Base-by-base conservation (phyloP, 1,139 yeast genomes). In the Debaryomyces udenii region DNA sequence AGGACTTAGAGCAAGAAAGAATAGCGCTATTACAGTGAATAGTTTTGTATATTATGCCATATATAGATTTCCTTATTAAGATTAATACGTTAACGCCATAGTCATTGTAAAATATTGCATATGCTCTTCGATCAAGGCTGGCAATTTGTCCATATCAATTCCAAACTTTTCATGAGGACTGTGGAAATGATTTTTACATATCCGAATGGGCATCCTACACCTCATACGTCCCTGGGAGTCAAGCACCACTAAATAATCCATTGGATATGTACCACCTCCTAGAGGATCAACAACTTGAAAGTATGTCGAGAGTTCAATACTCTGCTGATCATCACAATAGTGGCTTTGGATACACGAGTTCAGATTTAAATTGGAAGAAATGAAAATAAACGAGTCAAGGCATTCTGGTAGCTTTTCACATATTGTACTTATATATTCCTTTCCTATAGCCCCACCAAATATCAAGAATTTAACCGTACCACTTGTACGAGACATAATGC, bases 211-310 rank as follows among this genome's bases (percentile, higher is more conserved):
- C 2, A 60, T 34, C 37, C 54, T 49, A 29, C 61, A 56, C 34
- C 65, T 44, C 2, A 64, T 47, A 6, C 43, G 37, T 31, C 64
- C 59, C 3, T 51, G 33, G 4, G 40, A 30, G 41, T 67, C 68
- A 20, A 70, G 56, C 1, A 75, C 48, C 6, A 73, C 41, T 31
- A 76, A 52, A 39, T 67, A 62, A 34, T 74, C 70, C 27, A 74
- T 50, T 0, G 81, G 80, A 49, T 70, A 76, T n/a, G 57, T 37
- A 0, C 78, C 81, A 9, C 81, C 81, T 7, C 81, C 81, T 16
- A 76, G 47, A 0, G 82, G 82, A 49, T 76, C 77, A 27, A 65
- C 45, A 6, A 74, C 46, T 14, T 56, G 47, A 35, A 68, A 59
- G 11, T 57, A 53, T 16, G 56, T 52, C 2, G 73, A 53, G 9